Conservation (phyloP, 345 rosid species). For the Salix brachista region DNA sequence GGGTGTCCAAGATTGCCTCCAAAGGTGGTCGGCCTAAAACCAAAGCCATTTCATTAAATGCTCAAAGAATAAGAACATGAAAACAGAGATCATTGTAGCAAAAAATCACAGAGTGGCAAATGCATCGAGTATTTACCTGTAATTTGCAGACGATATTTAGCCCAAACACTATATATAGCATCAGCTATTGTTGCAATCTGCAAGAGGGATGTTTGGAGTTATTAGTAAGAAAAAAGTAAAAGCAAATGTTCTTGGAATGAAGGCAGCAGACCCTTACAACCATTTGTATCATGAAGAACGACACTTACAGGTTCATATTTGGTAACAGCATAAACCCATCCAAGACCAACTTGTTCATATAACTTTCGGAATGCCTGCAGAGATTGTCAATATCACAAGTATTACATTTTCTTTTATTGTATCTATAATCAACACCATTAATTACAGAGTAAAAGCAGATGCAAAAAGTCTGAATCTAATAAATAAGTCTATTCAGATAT, state of each 20-base stretch:
- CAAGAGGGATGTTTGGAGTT: conserved; percentile 6
- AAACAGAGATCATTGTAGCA: not conserved
- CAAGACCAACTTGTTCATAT: conserved; percentile 84
- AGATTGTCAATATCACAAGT: conserved; percentile 5
- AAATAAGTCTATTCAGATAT: not conserved
- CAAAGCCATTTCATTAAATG: conserved; percentile 2
- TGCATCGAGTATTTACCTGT: conserved; percentile 47
- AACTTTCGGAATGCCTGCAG: conserved; percentile 81
- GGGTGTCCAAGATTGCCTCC: conserved; percentile 58
- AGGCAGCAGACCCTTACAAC: not conserved
- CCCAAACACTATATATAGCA: conserved; percentile 75
- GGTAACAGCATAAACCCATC: conserved; percentile 85
- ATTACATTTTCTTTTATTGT: not conserved
- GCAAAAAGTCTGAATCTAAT: not conserved
- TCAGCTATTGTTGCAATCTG: conserved; percentile 72
- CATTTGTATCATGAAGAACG: not conserved
- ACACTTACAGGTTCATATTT: conserved; percentile 75
- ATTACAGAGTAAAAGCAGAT: not conserved
- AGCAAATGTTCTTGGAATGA: not conserved
- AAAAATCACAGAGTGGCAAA: not conserved
- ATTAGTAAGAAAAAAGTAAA: not conserved
- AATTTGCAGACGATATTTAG: conserved; percentile 74
- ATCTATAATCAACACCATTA: not conserved
- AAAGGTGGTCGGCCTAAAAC: conserved; percentile 70
- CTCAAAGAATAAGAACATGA: not conserved